Evolutionary conservation across 345 rosid genomes (phyloP).

Genomic region (Salix purpurea): DNA sequence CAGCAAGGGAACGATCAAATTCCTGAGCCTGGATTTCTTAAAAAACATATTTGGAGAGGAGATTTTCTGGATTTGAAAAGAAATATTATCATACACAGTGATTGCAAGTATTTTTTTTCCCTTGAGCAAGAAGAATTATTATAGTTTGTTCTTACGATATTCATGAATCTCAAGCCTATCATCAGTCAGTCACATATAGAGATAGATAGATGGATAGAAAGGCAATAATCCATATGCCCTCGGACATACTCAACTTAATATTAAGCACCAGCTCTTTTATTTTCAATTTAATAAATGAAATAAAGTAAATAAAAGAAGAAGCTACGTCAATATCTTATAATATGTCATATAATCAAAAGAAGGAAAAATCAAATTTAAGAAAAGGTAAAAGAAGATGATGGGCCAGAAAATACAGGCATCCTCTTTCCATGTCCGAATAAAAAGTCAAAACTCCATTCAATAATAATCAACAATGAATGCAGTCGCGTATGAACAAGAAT

Average conservation of each 20-base stretch:
- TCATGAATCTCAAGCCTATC: not conserved
- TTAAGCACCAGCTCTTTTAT: too few relatives aligned
- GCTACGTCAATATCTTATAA: not conserved
- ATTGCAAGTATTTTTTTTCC: not conserved
- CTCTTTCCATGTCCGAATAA: not conserved
- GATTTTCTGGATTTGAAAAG: not conserved
- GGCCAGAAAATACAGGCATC: not conserved
- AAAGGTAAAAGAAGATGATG: not conserved
- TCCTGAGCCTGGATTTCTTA: too few relatives aligned
- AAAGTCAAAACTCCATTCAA: not conserved
- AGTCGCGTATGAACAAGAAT: not conserved
- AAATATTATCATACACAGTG: not conserved
- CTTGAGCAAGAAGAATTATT: too few relatives aligned
- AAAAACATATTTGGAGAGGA: not conserved
- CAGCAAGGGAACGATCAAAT: too few relatives aligned
- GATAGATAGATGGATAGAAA: not conserved
- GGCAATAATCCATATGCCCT: too few relatives aligned
- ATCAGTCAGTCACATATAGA: not conserved
- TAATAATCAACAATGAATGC: not conserved
- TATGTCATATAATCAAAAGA: not conserved
- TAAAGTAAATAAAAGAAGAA: not conserved
- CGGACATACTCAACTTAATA: too few relatives aligned
- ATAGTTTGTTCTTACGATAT: not conserved
- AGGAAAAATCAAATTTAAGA: not conserved
- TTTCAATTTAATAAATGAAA: not conserved